Evolutionary conservation across 257 asterid genomes (phyloP), one percentile per base, ranked within the genome.

Genomic region (Solanum corneliomulleri): DNA sequence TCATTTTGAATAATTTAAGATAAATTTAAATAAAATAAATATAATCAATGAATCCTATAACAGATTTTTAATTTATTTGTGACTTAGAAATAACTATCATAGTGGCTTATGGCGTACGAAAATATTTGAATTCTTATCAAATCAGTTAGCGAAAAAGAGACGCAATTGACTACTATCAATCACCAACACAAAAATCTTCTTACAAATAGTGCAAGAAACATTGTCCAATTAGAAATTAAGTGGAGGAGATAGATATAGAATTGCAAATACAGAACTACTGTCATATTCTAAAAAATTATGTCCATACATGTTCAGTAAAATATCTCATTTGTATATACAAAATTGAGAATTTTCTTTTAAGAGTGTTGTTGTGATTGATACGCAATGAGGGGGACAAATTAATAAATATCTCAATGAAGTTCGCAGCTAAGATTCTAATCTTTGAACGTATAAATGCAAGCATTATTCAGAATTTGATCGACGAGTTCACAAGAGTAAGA

Each of bases 401-500:
- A 39, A 39, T 11, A 21, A 39, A 16, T 47, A 10, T 56, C 1
- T 13, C 68, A 41, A 81, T 49, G 21, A 49, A 49, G 70, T 18
- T 81, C 10, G 6, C 31, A 81, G 7, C 11, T 18, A 49, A 5
- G 44, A 49, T 81, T 49, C 18, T 80, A 9, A 80, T 80, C 27
- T 10, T 31, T 49, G 15, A 80, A 18, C 1, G 44, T 18, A 31
- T 10, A 81, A 49, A 81, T 47, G 85, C 69, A 81, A 49, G 85
- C 44, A 9, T 29, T 31, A 52, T 81, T 29, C 85, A 81, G 85
- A 31, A 49, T 81, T 33, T 81, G 1, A 49, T 29, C 88, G 89
- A 87, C 11, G 70, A 83, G n/a, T 85, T 88, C 82, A 87, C 89
- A 83, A 93, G 91, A 85, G 92, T 88, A 37, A 92, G 88, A 62